Base-by-base conservation (phyloP, 2,329 filamentous ascomycete genomes). In the Neonectria punicea region DNA sequence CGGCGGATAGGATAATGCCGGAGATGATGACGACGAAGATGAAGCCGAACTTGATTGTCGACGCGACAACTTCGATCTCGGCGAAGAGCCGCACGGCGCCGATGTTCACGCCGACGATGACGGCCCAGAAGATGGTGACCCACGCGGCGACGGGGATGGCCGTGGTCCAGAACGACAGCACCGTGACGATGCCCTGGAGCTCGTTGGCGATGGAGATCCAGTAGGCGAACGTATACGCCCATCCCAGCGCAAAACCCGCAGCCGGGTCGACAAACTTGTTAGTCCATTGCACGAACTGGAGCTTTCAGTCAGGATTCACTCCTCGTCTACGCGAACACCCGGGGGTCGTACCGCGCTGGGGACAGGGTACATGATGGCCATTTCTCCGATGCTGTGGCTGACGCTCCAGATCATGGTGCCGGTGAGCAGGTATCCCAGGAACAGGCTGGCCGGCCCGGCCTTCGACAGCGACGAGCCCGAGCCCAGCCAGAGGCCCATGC, bases 1-100 rank as follows among this genome's bases (percentile, higher is more conserved):
- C 82, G n/a, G 82, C 82, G 11, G 80, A 81, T 39, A 83, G 77
- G 50, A 83, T 78, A 70, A 78, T 74, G 65, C 81, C 74, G 16
- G 80, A 81, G 51, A 84, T 78, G 67, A 85, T 83, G 67, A 84
- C 80, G 25, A 84, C 77, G 58, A 84, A 79, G 58, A 84, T 83
- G 81, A 82, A 84, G 36, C 78, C 76, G 41, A 84, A 82, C 65
- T 85, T 85, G 70, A 84, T 80, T 2, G 76, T 75, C 7, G 80
- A 81, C 39, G 78, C 75, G 6, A 81, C 65, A 18, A 84, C 82
- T 66, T 85, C 83, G 13, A 82, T 79, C 63, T 85, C 82, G 4
- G 79, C 82, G 59, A 84, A 84, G 47, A 82, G 63, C 8, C 71
- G 79, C 47, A 84, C 82, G 1, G 78, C 80, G 14, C 79, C 76